These are phyloP conservation scores for Ceratocystiopsis sp. DNA, from an alignment of 2,329 filamentous ascomycete species.

Conservation along the genomic window DNA sequence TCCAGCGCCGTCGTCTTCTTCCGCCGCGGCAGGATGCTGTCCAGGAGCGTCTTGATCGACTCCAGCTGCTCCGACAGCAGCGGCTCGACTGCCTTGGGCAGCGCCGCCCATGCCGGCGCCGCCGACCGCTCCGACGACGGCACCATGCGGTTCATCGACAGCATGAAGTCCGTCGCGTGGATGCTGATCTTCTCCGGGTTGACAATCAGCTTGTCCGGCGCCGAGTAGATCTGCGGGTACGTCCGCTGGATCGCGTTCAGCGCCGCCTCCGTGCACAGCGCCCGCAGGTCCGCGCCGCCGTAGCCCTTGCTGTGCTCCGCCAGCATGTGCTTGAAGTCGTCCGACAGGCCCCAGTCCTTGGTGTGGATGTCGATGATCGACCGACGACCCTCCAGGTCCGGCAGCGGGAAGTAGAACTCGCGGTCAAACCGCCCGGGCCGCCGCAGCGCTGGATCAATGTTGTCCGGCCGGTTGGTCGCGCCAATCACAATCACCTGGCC, in stretches of 20 bases:
- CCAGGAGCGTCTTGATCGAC: slow-evolving; percentile 50
- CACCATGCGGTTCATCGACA: slow-evolving; percentile 89
- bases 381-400: slow-evolving; percentile 61
- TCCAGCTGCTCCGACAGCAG: slow-evolving; percentile 57
- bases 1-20: slow-evolving; percentile 81
- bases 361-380: slow-evolving; percentile 93
- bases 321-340: slow-evolving; percentile 65
- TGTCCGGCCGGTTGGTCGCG: slow-evolving; percentile 93
- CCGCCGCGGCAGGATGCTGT: slow-evolving; percentile 64
- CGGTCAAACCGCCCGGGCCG: slow-evolving; percentile 89
- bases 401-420: slow-evolving; percentile 95
- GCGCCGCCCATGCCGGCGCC: slow-evolving; percentile 63
- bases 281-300: slow-evolving; percentile 84
- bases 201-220: slow-evolving; percentile 77
- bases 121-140: slow-evolving; percentile 87
- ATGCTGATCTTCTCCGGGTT: slow-evolving; percentile 72
- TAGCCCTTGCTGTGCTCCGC: slow-evolving; percentile 82
- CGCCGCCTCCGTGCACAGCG: slow-evolving; percentile 87
- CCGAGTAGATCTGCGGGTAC: slow-evolving; percentile 90
- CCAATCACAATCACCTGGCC: slow-evolving; percentile 97
- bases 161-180: slow-evolving; percentile 88
- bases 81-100: slow-evolving; percentile 67
- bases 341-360: slow-evolving; percentile 72
- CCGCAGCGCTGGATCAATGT: slow-evolving; percentile 87
- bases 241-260: slow-evolving; percentile 90